A percentile compares a stretch with the other conserved stretches of the same genome.
Evolutionary conservation across 495 filamentous ascomycete species (phyloP).

Genomic region (Lasiosphaeria ovina): DNA sequence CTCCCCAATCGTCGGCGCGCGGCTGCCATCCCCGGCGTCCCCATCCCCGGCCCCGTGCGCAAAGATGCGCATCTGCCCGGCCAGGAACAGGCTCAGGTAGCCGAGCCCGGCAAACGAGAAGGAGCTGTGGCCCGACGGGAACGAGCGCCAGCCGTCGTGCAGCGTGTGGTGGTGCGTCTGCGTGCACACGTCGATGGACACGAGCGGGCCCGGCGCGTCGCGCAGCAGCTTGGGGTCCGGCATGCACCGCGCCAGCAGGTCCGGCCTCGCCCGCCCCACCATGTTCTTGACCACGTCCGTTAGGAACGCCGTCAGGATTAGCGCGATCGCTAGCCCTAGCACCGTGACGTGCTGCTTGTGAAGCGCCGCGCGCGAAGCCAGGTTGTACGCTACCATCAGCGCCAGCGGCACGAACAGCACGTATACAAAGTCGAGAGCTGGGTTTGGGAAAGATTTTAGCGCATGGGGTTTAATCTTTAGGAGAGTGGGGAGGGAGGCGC

Average conservation of each 20-base stretch:
- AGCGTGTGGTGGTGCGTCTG: slow-evolving; percentile 71
- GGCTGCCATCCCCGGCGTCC: slow-evolving; percentile 16
- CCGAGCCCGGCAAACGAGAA: slow-evolving; percentile 86
- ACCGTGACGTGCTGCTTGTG: slow-evolving; percentile 87
- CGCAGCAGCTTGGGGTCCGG: slow-evolving; percentile 62
- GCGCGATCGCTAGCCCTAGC: slow-evolving; percentile 71
- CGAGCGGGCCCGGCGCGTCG: slow-evolving; percentile 51
- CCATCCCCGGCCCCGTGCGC: slow-evolving; percentile 53
- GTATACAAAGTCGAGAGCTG: slow-evolving; percentile 74
- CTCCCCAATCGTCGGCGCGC: slow-evolving; percentile 10
- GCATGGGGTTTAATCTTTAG: neutral
- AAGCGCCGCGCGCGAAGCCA: slow-evolving; percentile 53
- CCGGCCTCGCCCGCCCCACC: slow-evolving; percentile 85
- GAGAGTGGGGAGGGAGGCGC: slow-evolving; percentile 30
- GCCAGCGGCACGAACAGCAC: slow-evolving; percentile 67
- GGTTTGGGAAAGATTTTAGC: neutral
- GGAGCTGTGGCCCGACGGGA: slow-evolving; percentile 84
- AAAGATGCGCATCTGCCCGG: slow-evolving; percentile 76
- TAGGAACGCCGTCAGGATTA: slow-evolving; percentile 76
- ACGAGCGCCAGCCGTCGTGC: slow-evolving; percentile 91
- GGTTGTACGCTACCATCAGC: slow-evolving; percentile 63
- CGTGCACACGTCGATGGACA: slow-evolving; percentile 77
- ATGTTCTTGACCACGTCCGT: slow-evolving; percentile 93
- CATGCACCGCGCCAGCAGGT: slow-evolving; percentile 84
- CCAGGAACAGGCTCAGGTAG: slow-evolving; percentile 75